Conservation (phyloP, 208 protist species). For the Crithidia mellificae region DNA sequence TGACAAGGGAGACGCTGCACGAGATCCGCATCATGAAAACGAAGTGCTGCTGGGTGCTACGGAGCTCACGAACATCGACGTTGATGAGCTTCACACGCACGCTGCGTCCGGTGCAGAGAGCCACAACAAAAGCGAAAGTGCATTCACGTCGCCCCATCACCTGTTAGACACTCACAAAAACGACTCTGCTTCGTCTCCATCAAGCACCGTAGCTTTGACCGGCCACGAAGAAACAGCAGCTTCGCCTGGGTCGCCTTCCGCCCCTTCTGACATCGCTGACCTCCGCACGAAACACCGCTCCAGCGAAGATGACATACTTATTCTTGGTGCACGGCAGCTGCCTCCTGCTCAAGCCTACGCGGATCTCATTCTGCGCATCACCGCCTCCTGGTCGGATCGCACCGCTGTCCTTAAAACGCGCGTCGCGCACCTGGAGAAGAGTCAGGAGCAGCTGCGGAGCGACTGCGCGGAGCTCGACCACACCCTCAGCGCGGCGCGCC, state of each 20-base stretch:
- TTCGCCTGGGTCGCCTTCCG: no score
- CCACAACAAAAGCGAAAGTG: neutral
- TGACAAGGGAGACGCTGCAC: no score
- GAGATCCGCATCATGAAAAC: no score
- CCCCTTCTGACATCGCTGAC: neutral
- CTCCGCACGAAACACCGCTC: conserved; percentile 1
- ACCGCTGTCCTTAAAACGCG: conserved; percentile 39
- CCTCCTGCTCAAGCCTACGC: conserved; percentile 53
- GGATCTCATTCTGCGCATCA: conserved; percentile 42
- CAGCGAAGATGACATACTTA: conserved; percentile 33
- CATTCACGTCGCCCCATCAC: neutral
- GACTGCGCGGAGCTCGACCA: conserved; percentile 54
- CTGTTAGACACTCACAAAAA: neutral
- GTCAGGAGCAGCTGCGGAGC: conserved; percentile 56
- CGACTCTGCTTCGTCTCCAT: neutral
- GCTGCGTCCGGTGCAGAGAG: neutral
- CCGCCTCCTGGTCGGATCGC: conserved; percentile 37
- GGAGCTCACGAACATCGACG: neutral
- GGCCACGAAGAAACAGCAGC: neutral
- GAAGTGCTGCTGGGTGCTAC: neutral
- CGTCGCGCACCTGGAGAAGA: conserved; percentile 40
- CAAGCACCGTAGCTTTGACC: no score
- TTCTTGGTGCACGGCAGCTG: conserved; percentile 51
- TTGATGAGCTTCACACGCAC: no score
- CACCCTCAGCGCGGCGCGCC: conserved; percentile 34